Percentiles rank a stretch among this genome's conserved stretches.
phyloP scores from a whole-genome alignment of 345 rosid species.

The Euphorbia pulcherrima region DNA sequence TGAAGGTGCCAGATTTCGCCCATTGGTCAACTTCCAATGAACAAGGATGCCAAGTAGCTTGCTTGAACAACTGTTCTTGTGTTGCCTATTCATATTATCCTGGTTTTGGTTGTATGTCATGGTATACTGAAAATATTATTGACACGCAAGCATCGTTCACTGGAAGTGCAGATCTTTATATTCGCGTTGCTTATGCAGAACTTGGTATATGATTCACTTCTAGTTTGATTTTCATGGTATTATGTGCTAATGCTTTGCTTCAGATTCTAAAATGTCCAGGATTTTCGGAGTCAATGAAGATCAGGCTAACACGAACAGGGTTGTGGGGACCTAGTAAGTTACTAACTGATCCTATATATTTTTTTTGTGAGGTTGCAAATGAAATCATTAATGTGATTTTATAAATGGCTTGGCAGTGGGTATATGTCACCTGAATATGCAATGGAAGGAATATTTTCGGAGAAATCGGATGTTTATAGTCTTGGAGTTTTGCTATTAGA shows the following conservation, averaged over 20 bases:
- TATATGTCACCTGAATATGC: slow-evolving; percentile 22
- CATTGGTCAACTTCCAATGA: slow-evolving; percentile 9
- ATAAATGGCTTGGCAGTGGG: slow-evolving; percentile 6
- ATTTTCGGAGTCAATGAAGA: slow-evolving; percentile 19
- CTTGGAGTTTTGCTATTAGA: slow-evolving; percentile 18
- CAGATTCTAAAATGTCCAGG: slow-evolving; percentile 21
- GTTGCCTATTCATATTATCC: slow-evolving; percentile 42
- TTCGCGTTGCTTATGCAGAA: slow-evolving; percentile 44
- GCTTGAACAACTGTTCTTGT: slow-evolving; percentile 49
- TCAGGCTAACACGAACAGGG: slow-evolving; percentile 16
- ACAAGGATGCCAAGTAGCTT: slow-evolving; percentile 27
- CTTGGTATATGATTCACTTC: slow-evolving; percentile 23
- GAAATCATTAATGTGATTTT: background rate
- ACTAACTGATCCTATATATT: background rate
- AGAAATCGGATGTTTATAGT: slow-evolving; percentile 20
- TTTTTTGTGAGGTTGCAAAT: no score
- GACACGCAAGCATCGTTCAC: slow-evolving; percentile 32
- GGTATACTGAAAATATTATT: slow-evolving; percentile 38
- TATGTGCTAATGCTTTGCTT: no score
- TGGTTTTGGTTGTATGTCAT: slow-evolving; percentile 42
- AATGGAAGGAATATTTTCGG: slow-evolving; percentile 17
- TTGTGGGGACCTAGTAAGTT: slow-evolving; percentile 20
- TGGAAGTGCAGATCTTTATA: slow-evolving; percentile 36
- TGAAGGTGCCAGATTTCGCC: slow-evolving; percentile 21
- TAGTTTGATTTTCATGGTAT: no score